Base-by-base conservation (phyloP, 495 filamentous ascomycete genomes). In the Cercophora scortea region DNA sequence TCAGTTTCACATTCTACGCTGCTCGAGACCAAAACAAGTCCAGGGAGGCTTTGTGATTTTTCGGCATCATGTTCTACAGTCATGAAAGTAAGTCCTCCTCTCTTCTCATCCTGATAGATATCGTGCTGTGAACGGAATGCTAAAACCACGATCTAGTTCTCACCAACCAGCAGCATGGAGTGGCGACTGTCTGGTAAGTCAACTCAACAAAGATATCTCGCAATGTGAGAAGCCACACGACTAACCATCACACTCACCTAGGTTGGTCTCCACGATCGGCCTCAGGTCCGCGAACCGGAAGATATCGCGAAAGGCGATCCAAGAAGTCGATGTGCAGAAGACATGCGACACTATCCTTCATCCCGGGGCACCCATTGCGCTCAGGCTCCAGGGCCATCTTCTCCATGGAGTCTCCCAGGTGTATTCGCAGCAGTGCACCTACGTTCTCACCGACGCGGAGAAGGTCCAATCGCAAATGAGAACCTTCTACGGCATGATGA, bases 161-260 rank as follows among this genome's bases (percentile, higher is more conserved):
- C 49, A 95, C 88, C 6, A 90, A 81, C 43, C 84, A 84, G 41
- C 85, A 90, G 63, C 85, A 95, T 74, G 93, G 93, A 32, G 89
- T 98, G 50, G 89, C 92, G 4, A 96, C 92, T 2, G 83, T 98
- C 47, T 98, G 93, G 91, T 95, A 76, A 66, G 81, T 64, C 50
- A 40, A 32, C 2, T 25, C 25, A 25, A 25, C 25, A 16, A 12
- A 9, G 0, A 32, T 46, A 42, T 5, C 25, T 25, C 25, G 25
- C 2, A 25, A 25, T 2, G 10, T 12, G 45, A 6, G 8, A 9
- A 15, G 10, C 2, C 5, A 25, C 25, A 25, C 5, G 5, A 25
- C 25, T 25, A 2, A 25, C 25, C 5, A 25, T 25, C 25, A 2
- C 2, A 5, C 25, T 16, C 12, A 1, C 39, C 17, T 19, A 96